phyloP scores from a whole-genome alignment of 1,284 basidiomycete species.

The Austroboletus olivaceoglutinosus region DNA sequence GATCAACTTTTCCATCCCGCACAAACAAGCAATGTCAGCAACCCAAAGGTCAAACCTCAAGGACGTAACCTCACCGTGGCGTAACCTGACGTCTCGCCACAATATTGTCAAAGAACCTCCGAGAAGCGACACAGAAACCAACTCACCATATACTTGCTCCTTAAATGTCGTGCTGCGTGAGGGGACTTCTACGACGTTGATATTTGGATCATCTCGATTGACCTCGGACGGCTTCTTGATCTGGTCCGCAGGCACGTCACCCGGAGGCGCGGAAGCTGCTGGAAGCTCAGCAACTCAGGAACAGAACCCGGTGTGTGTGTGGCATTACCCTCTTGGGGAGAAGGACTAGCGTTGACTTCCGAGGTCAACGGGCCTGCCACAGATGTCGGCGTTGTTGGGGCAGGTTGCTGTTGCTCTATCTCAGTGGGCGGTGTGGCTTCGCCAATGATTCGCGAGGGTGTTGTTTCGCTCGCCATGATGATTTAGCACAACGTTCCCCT shows the following conservation, averaged over 20 bases:
- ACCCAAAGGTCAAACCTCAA: background rate
- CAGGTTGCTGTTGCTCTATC: conserved; percentile 5
- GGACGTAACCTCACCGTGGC: conserved; percentile 24
- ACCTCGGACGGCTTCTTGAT: conserved; percentile 28
- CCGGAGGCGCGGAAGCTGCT: conserved; percentile 36
- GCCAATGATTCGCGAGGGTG: background rate
- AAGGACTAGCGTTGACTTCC: conserved; percentile 15
- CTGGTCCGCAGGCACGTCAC: conserved; percentile 30
- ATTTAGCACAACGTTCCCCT: background rate
- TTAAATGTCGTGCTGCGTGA: conserved; percentile 42
- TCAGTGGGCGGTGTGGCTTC: conserved; percentile 1
- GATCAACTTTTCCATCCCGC: conserved; percentile 35
- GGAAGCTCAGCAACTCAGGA: background rate
- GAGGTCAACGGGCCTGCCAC: conserved; percentile 25
- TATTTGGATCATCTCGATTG: conserved; percentile 25
- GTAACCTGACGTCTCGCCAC: conserved; percentile 29
- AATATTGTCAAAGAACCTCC: background rate
- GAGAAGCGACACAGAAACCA: background rate
- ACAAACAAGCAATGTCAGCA: conserved; percentile 5
- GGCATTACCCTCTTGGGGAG: conserved; percentile 39
- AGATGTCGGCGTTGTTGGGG: conserved; percentile 22
- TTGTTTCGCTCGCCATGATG: conserved; percentile 4
- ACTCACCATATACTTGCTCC: conserved; percentile 47
- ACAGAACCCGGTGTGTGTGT: background rate
- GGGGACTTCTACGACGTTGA: conserved; percentile 26